Evolutionary conservation across 371 early-diverging fungal species (phyloP), one percentile per base, ranked within the genome.

Genomic region (Racocetra persica): DNA sequence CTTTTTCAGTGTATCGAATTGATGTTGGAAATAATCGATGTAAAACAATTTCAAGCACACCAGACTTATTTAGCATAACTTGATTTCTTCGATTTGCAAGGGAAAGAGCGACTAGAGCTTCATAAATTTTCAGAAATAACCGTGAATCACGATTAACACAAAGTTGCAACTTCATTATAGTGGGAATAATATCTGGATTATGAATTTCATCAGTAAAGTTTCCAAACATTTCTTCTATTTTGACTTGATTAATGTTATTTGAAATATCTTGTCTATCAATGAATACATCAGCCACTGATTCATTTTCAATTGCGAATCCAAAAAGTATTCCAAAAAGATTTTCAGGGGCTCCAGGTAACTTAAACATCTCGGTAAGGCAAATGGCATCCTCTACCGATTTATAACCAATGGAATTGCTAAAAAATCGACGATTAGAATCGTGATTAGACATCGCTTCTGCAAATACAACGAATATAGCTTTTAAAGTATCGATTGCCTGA

Each of bases 81-180:
- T 93, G 93, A 51, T 93, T 93, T 63, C 90, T 85, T 73, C 91
- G 85, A 77, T 86, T 91, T 54, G 87, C 87, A 57, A 89, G 85
- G 4, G 91, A 83, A 41, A 92, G 77, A 0, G 89, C 83, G 67
- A 87, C 82, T 2, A 92, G 71, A 4, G 88, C 89, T 71, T 81
- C 82, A 80, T 90, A 84, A 22, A 89, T 86, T 11, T 88, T 84
- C 6, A 79, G 82, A 4, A 86, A 86, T 1, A 92, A 80, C 13
- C 85, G 81, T 18, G 81, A 65, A 66, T 92, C 86, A 20, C 74
- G 81, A 11, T 82, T 70, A 1, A 89, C 82, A 8, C 67, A 62
- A 74, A 86, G 80, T 79, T 91, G 91, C 20, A 93, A 81, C 45
- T 85, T 82, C 60, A 93, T 82, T 24, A 91, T 87, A 16, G 85